Evolutionary conservation across 805 yeast species (phyloP).

Genomic region (Ogataea haglerorum): DNA sequence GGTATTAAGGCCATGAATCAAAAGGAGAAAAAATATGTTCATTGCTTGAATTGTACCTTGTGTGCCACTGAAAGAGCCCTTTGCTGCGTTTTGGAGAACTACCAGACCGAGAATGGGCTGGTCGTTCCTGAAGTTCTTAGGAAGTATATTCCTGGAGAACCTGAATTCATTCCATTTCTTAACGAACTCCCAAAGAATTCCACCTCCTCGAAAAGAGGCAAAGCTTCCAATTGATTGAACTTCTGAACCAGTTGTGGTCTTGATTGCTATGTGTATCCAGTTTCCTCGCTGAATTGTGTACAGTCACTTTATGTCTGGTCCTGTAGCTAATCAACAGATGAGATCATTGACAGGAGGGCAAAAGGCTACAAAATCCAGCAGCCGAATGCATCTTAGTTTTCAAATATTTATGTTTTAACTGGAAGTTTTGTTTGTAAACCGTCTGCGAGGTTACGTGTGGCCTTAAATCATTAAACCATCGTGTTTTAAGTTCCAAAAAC

Average conservation of each 20-base stretch:
- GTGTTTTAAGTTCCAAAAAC: too few species aligned
- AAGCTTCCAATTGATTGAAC: constrained; percentile 6
- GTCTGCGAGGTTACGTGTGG: too few species aligned
- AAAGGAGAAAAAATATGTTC: constrained; percentile 95
- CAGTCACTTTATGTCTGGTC: too few species aligned
- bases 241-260: background rate
- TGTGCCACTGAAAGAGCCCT: constrained; percentile 98
- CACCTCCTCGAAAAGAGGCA: constrained; percentile 65
- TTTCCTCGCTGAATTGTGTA: too few species aligned
- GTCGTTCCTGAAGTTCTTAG: constrained; percentile 92
- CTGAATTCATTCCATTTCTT: constrained; percentile 88
- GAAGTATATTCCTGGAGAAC: constrained; percentile 97
- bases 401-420: too few species aligned
- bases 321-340: too few species aligned
- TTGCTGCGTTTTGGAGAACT: constrained; percentile 96
- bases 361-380: too few species aligned
- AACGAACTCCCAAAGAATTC: constrained; percentile 94
- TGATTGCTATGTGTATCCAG: too few species aligned
- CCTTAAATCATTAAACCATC: too few species aligned
- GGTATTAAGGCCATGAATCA: constrained; percentile 95
- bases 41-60: constrained; percentile 94
- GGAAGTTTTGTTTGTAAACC: too few species aligned
- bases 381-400: too few species aligned
- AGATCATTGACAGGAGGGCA: too few species aligned
- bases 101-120: constrained; percentile 95